Conservation (phyloP, 169 alveolate genomes). For the Cryptosporidium tyzzeri region DNA sequence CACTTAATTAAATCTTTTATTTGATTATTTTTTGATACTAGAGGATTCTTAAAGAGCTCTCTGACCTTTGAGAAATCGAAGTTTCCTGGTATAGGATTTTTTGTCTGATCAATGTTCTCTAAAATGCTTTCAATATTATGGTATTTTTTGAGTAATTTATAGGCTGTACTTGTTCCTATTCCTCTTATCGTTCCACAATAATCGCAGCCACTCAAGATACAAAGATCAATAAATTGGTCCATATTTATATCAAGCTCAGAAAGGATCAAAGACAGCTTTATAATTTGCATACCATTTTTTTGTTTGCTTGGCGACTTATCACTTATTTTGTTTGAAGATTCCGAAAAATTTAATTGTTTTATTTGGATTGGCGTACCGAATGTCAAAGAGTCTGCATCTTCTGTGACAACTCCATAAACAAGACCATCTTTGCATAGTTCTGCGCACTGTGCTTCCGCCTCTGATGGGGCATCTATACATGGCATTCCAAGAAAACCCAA, state of each 20-base stretch:
- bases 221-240: conserved; percentile 96
- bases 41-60: conserved; percentile 83
- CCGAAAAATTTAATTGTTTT: conserved; percentile 70
- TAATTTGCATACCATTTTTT: conserved; percentile 80
- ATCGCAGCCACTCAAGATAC: conserved; percentile 98
- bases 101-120: conserved; percentile 81
- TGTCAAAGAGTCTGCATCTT: conserved; percentile 97
- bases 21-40: conserved; percentile 78
- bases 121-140: conserved; percentile 90
- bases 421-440: conserved; percentile 89
- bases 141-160: conserved; percentile 89
- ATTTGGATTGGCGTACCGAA: conserved; percentile 90
- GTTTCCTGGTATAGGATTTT: conserved; percentile 77
- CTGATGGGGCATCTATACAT: conserved; percentile 94
- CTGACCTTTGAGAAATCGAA: conserved; percentile 84
- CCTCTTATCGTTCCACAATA: conserved; percentile 95
- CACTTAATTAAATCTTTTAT: conserved; percentile 77
- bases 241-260: conserved; percentile 86
- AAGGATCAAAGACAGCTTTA: conserved; percentile 83
- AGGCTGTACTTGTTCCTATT: conserved; percentile 96
- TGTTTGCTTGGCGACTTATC: conserved; percentile 71
- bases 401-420: conserved; percentile 95
- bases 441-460: conserved; percentile 98
- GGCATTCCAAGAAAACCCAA: conserved; percentile 95
- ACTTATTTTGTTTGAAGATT: conserved; percentile 47